phyloP scores from a whole-genome alignment of 2,329 filamentous ascomycete genomes.

The Colletotrichum australisinense region DNA sequence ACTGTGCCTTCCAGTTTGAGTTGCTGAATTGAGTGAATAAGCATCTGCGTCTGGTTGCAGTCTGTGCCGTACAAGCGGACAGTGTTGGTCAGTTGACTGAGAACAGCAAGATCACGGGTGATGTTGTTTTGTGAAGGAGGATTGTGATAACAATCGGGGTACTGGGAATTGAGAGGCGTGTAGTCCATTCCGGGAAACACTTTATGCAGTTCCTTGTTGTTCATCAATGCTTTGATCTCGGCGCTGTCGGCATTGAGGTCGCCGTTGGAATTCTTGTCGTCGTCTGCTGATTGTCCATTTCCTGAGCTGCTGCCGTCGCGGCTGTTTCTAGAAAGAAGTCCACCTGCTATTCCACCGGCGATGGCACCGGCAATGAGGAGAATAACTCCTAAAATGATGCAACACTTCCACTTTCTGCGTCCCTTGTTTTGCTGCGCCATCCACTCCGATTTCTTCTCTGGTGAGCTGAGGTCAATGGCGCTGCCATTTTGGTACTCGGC shows the following conservation, averaged over 20 bases:
- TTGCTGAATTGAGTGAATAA: constrained; percentile 82
- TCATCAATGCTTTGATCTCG: constrained; percentile 85
- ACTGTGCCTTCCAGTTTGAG: constrained; percentile 77
- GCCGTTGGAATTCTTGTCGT: constrained; percentile 72
- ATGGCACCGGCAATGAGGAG: constrained; percentile 75
- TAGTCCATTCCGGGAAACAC: constrained; percentile 97
- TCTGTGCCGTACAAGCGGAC: constrained; percentile 94
- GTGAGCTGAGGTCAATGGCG: background rate
- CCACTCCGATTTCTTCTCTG: constrained; percentile 77
- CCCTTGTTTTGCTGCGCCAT: constrained; percentile 67
- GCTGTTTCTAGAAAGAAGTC: constrained; percentile 71
- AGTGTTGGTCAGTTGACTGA: constrained; percentile 89
- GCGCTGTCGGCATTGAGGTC: constrained; percentile 79
- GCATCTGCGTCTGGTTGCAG: constrained; percentile 97
- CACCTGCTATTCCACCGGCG: constrained; percentile 79
- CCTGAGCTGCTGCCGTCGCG: constrained; percentile 42
- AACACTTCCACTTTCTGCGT: constrained; percentile 76
- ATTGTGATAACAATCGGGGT: constrained; percentile 81
- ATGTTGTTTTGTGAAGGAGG: constrained; percentile 94
- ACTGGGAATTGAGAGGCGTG: constrained; percentile 91
- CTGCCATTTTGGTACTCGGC: constrained; percentile 38
- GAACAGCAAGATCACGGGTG: constrained; percentile 88
- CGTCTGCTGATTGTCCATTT: constrained; percentile 61
- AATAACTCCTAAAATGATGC: constrained; percentile 72
- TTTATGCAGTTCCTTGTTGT: constrained; percentile 86